Percentiles rank a stretch among this genome's conserved stretches.
phyloP scores from a whole-genome alignment of 164 flowering plant genomes.

The Umbellularia californica region DNA sequence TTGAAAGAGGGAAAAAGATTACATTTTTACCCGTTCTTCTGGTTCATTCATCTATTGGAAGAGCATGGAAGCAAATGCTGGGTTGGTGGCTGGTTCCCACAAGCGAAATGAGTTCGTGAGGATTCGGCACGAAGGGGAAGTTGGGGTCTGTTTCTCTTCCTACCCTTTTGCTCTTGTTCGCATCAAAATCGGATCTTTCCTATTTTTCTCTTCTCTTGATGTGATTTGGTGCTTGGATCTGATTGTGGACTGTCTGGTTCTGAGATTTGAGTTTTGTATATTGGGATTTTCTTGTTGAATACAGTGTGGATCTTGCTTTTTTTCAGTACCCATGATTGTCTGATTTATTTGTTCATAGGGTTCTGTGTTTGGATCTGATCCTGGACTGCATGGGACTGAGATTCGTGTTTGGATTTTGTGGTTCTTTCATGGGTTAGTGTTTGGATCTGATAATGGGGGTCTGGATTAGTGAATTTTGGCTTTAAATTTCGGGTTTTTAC shows the following conservation, averaged over 20 bases:
- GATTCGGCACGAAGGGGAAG: conserved; percentile 77
- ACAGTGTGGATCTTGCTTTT: neutral
- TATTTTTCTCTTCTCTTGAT: neutral
- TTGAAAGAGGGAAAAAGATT: no score
- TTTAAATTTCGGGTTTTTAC: neutral
- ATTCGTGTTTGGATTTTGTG: neutral
- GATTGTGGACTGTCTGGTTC: neutral
- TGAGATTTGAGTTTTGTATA: neutral
- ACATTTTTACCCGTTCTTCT: neutral
- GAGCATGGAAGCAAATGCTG: conserved; percentile 72
- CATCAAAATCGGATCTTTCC: neutral
- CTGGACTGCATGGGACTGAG: neutral
- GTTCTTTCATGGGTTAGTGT: neutral
- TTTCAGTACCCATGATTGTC: neutral
- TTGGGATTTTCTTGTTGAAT: neutral
- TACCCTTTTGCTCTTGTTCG: neutral
- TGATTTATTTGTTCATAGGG: neutral
- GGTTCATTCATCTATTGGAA: neutral
- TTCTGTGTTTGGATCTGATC: neutral
- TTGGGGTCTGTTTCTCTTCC: conserved; percentile 48
- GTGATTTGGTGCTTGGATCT: neutral
- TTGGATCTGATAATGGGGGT: neutral
- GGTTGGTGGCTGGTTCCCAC: conserved; percentile 92
- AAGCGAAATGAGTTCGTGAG: conserved; percentile 74
- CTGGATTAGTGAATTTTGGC: no score